These are phyloP conservation scores for Chrysoporthe austroafricana DNA, from an alignment of 2,329 filamentous ascomycete genomes.

Conservation along the genomic window DNA sequence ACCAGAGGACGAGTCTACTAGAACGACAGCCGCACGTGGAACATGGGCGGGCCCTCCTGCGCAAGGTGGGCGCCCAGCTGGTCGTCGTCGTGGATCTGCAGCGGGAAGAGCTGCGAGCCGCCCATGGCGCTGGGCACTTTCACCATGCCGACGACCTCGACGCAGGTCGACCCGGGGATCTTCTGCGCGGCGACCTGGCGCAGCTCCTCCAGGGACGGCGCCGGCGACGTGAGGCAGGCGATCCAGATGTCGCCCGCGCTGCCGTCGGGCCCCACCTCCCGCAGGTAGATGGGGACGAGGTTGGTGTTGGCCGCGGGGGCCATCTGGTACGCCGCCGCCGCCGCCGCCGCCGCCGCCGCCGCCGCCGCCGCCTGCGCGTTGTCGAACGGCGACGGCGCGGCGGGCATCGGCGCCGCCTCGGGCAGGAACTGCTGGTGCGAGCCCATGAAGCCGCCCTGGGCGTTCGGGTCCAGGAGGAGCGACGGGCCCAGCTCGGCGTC, in stretches of 20 bases:
- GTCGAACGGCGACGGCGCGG: slow-evolving; percentile 31
- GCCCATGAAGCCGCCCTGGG: slow-evolving; percentile 42
- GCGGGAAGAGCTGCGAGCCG: slow-evolving; percentile 62
- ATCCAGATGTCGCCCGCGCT: slow-evolving; percentile 64
- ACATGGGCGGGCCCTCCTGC: slow-evolving; percentile 54
- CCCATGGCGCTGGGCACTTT: slow-evolving; percentile 48
- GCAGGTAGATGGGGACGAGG: slow-evolving; percentile 65
- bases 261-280: slow-evolving; percentile 67
- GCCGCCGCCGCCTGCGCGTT: neutral
- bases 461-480: slow-evolving; percentile 44
- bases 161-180: slow-evolving; percentile 62
- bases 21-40: slow-evolving; percentile 42
- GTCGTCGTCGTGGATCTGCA: slow-evolving; percentile 70
- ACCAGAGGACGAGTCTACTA: neutral
- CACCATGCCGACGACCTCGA: slow-evolving; percentile 68
- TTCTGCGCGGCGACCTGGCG: slow-evolving; percentile 63
- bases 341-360: neutral
- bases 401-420: slow-evolving; percentile 31
- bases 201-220: slow-evolving; percentile 64
- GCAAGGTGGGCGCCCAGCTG: slow-evolving; percentile 74
- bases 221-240: slow-evolving; percentile 59
- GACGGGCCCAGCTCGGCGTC: slow-evolving; percentile 42
- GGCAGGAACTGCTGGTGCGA: slow-evolving; percentile 37
- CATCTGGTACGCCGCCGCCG: slow-evolving; percentile 16
- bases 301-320: slow-evolving; percentile 17